Percentiles rank a stretch among this genome's conserved stretches.
These are phyloP conservation scores for Saxophila tyrrhenica DNA, from an alignment of 495 filamentous ascomycete species.

Conservation along the genomic window DNA sequence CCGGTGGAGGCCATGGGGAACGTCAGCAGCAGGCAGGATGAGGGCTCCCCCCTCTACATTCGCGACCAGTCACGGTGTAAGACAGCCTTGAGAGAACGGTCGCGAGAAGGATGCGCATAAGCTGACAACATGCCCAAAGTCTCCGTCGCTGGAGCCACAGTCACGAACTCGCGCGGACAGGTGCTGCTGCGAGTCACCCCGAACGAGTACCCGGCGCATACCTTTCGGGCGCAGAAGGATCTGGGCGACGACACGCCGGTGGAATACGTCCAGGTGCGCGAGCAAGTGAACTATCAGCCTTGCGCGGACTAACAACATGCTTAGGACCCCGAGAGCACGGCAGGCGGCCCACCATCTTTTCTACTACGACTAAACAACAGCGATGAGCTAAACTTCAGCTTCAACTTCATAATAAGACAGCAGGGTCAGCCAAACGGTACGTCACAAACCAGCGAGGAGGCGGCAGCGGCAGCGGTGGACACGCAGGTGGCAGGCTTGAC, in stretches of 20 bases:
- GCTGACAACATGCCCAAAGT: conserved; percentile 44
- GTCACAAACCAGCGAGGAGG: conserved; percentile 31
- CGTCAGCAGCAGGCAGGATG: conserved; percentile 82
- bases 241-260: conserved; percentile 60
- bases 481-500: conserved; percentile 81
- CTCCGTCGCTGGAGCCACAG: conserved; percentile 66
- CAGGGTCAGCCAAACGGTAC: conserved; percentile 23
- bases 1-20: conserved; percentile 59
- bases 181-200: conserved; percentile 67
- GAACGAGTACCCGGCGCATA: conserved; percentile 78
- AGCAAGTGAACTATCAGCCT: background rate
- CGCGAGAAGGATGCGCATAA: conserved; percentile 3
- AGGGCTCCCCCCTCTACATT: conserved; percentile 70
- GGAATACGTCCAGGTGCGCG: conserved; percentile 78
- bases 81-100: conserved; percentile 20
- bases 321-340: conserved; percentile 67
- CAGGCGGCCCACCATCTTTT: conserved; percentile 53
- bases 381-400: conserved; percentile 82
- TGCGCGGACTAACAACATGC: background rate
- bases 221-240: conserved; percentile 65
- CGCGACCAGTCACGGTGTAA: conserved; percentile 83
- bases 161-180: conserved; percentile 66
- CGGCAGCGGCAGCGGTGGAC: conserved; percentile 37
- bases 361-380: conserved; percentile 80
- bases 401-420: conserved; percentile 80